Conservation (phyloP, 2,329 filamentous ascomycete species). For the Pseudopithomyces maydicus region DNA sequence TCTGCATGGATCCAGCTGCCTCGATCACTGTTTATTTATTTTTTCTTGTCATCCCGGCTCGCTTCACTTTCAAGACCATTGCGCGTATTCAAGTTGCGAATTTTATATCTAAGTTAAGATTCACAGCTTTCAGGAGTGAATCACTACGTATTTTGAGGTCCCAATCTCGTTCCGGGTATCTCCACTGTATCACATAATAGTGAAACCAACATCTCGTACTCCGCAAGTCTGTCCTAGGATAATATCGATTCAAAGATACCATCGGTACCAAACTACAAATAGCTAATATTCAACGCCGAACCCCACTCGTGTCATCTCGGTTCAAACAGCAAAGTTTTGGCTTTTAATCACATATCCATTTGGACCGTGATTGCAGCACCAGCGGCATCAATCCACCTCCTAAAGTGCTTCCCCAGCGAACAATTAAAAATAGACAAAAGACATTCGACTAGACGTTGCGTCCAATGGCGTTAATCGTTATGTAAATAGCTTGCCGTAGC, state of each 20-base stretch:
- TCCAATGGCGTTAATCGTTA: slow-evolving; percentile 40
- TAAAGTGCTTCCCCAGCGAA: slow-evolving; percentile 11
- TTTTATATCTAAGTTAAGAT: too few relatives aligned
- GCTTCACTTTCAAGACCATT: too few relatives aligned
- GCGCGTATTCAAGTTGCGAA: too few relatives aligned
- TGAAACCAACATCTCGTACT: too few relatives aligned
- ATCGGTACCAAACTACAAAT: slow-evolving; percentile 6
- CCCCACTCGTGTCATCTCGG: background rate
- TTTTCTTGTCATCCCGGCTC: too few relatives aligned
- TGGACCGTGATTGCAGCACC: slow-evolving; percentile 5
- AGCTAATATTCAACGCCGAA: slow-evolving; percentile 1
- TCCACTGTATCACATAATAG: too few relatives aligned
- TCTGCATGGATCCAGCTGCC: too few relatives aligned
- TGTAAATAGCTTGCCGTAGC: slow-evolving; percentile 16
- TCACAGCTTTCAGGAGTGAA: too few relatives aligned
- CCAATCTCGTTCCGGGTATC: too few relatives aligned
- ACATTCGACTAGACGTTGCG: slow-evolving; percentile 32
- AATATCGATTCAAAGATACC: slow-evolving; percentile 1
- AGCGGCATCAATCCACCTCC: slow-evolving; percentile 27
- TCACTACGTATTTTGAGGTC: too few relatives aligned
- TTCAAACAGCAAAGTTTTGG: slow-evolving; percentile 4
- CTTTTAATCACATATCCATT: background rate
- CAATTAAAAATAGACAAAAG: slow-evolving; percentile 32
- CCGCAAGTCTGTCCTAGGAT: too few relatives aligned
- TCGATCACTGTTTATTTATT: too few relatives aligned